Evolutionary conservation across 192 early-diverging fungal genomes (phyloP).

Genomic region (Gonapodya prolifera): DNA sequence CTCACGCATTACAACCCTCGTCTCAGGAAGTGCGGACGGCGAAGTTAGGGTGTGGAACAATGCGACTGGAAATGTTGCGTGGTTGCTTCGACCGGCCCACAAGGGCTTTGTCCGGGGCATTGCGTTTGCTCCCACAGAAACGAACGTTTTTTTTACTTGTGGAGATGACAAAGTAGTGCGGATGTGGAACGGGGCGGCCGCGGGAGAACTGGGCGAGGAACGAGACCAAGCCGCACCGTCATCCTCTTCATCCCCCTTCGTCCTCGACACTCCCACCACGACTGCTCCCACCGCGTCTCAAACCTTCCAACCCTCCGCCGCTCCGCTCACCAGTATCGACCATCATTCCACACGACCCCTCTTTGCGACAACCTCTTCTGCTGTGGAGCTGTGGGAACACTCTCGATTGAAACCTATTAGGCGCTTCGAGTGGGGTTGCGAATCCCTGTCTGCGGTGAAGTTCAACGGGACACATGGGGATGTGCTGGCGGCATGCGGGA

Average conservation of each 20-base stretch:
- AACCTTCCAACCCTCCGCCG: conserved; percentile 54
- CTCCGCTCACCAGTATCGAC: conserved; percentile 72
- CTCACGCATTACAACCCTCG: conserved; percentile 60
- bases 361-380: conserved; percentile 81
- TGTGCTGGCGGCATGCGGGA: conserved; percentile 82
- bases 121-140: conserved; percentile 48
- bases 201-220: conserved; percentile 11
- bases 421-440: conserved; percentile 80
- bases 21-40: conserved; percentile 91
- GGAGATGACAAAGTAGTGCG: conserved; percentile 90
- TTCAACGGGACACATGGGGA: conserved; percentile 97
- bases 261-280: not conserved
- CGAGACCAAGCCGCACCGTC: conserved; percentile 8
- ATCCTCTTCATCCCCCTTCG: not conserved
- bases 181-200: conserved; percentile 65
- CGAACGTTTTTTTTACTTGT: conserved; percentile 69
- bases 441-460: conserved; percentile 85
- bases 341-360: conserved; percentile 73
- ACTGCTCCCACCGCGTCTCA: conserved; percentile 61
- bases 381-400: conserved; percentile 86
- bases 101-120: conserved; percentile 80
- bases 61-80: conserved; percentile 56
- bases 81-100: conserved; percentile 62
- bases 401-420: conserved; percentile 65
- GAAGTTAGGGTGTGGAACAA: conserved; percentile 89